Conservation (phyloP, 106 monocot species). For the Agapanthus africanus region DNA sequence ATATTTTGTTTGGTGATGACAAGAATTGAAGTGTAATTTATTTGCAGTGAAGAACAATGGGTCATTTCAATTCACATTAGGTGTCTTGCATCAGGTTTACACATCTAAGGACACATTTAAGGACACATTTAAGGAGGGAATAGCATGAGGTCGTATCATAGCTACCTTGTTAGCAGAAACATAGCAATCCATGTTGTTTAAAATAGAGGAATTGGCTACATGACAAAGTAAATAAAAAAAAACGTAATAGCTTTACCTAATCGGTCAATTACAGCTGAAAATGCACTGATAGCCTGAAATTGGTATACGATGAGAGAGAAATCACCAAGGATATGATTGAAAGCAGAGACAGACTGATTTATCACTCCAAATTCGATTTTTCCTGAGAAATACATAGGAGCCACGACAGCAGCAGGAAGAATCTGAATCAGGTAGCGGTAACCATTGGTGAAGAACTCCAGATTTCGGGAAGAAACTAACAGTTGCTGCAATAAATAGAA, state of each 20-base stretch:
- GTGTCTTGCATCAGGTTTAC: not conserved
- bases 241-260: constrained; percentile 38
- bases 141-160: not conserved
- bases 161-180: not conserved
- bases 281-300: constrained; percentile 95
- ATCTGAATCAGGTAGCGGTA: constrained; percentile 93
- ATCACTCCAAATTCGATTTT: constrained; percentile 99
- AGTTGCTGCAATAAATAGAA: constrained; percentile 61
- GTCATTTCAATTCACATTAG: not conserved
- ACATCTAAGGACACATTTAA: too few species aligned
- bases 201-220: not conserved
- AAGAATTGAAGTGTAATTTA: not conserved
- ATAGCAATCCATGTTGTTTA: not conserved
- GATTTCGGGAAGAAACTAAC: constrained; percentile 79
- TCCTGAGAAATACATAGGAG: constrained; percentile 97
- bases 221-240: not conserved
- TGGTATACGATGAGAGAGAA: constrained; percentile 91
- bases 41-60: not conserved
- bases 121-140: not conserved
- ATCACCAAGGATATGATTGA: constrained; percentile 92
- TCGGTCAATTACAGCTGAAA: constrained; percentile 93
- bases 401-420: constrained; percentile 95
- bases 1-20: not conserved
- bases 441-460: constrained; percentile 96
- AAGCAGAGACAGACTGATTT: constrained; percentile 98